These are phyloP conservation scores for Alternaria triticina DNA, from an alignment of 2,329 filamentous ascomycete genomes.

Conservation along the genomic window DNA sequence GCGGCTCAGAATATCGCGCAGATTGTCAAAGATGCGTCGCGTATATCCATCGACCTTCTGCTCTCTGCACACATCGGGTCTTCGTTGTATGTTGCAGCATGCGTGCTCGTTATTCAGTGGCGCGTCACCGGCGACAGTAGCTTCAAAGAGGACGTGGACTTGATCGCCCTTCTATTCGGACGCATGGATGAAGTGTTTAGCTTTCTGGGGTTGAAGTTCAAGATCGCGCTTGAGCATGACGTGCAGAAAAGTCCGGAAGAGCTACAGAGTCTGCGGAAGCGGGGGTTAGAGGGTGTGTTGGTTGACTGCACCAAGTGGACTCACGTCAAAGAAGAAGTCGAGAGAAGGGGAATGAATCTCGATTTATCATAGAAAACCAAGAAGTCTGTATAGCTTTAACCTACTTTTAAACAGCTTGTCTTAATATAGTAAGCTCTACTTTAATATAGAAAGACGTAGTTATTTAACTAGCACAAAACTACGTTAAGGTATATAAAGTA, in stretches of 20 bases:
- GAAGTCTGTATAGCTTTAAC: no score
- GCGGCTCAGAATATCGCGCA: constrained; percentile 35
- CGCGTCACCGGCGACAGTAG: constrained; percentile 25
- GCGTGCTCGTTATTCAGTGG: constrained; percentile 38
- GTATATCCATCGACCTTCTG: constrained; percentile 33
- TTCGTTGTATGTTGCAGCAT: constrained; percentile 31
- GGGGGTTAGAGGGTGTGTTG: constrained; percentile 35
- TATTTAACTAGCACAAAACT: no score
- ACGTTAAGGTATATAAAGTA: no score
- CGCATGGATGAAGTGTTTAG: constrained; percentile 34
- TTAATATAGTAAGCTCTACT: no score
- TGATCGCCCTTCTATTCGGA: constrained; percentile 36
- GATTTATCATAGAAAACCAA: constrained; percentile 1
- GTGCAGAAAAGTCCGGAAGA: constrained; percentile 21
- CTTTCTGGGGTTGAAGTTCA: constrained; percentile 38
- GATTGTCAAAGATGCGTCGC: constrained; percentile 36
- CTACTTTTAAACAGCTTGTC: no score
- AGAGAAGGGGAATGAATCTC: constrained; percentile 16
- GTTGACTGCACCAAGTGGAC: constrained; percentile 38
- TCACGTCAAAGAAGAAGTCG: constrained; percentile 16
- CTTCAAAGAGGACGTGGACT: constrained; percentile 33
- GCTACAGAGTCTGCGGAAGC: constrained; percentile 16
- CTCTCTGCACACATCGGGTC: constrained; percentile 32
- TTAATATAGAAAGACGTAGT: no score
- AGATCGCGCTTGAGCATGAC: constrained; percentile 31